These are phyloP conservation scores for Vanrija sp. DNA, from an alignment of 1,284 basidiomycete genomes.

Conservation along the genomic window DNA sequence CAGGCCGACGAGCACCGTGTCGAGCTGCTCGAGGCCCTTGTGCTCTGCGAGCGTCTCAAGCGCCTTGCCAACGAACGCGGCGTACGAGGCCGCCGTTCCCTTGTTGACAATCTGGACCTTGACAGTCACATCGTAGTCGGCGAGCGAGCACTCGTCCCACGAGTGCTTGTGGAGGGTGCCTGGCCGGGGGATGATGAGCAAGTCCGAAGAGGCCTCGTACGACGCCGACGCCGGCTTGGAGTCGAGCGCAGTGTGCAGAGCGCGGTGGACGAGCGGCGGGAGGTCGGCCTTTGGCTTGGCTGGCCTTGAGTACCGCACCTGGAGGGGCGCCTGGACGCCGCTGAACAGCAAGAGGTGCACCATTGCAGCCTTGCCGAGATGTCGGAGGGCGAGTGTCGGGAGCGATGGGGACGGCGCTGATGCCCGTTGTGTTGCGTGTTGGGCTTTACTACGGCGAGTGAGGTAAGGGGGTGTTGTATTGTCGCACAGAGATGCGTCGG, in stretches of 20 bases:
- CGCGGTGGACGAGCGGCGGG: constrained; percentile 43
- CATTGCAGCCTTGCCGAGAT: no score
- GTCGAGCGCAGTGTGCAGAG: constrained; percentile 45
- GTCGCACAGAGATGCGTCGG: not conserved
- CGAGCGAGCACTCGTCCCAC: constrained; percentile 1
- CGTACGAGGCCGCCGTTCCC: not conserved
- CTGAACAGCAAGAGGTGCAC: constrained; percentile 39
- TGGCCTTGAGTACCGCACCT: constrained; percentile 39
- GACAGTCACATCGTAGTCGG: constrained; percentile 43
- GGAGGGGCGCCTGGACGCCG: constrained; percentile 40
- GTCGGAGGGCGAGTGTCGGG: not conserved
- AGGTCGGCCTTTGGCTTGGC: constrained; percentile 31
- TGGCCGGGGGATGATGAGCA: constrained; percentile 33
- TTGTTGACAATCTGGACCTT: constrained; percentile 37
- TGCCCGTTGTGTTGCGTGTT: no score
- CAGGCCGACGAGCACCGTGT: constrained; percentile 37
- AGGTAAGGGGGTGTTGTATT: no score
- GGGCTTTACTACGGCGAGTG: no score
- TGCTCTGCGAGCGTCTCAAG: constrained; percentile 15
- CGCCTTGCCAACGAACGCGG: constrained; percentile 19
- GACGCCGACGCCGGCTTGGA: constrained; percentile 17
- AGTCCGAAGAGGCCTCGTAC: constrained; percentile 4
- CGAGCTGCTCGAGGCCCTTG: constrained; percentile 29
- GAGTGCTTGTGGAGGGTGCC: constrained; percentile 28
- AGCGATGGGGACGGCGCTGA: not conserved